phyloP scores from a whole-genome alignment of 169 alveolate species.

The Cryptosporidium ubiquitum region DNA sequence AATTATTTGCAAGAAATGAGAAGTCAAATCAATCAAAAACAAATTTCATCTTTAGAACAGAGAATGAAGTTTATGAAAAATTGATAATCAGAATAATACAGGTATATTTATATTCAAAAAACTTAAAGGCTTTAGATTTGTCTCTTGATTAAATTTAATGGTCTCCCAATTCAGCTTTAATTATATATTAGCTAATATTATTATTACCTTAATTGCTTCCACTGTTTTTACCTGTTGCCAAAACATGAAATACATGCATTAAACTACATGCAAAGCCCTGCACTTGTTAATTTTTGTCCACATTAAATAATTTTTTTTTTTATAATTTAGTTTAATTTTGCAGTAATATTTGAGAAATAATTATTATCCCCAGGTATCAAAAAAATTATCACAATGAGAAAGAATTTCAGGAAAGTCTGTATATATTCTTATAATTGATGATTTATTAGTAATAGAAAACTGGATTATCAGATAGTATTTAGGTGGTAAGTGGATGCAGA shows the following conservation, averaged over 20 bases:
- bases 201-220: no score
- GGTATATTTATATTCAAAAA: neutral
- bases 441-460: slow-evolving; percentile 29
- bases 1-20: slow-evolving; percentile 3
- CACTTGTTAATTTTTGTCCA: neutral
- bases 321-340: neutral
- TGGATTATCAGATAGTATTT: slow-evolving; percentile 36
- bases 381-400: slow-evolving; percentile 41
- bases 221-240: neutral
- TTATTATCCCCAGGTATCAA: slow-evolving; percentile 13
- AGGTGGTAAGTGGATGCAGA: slow-evolving; percentile 36
- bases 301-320: neutral
- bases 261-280: neutral
- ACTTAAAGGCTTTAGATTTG: neutral
- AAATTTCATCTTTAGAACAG: neutral
- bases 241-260: neutral
- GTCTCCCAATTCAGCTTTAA: no score
- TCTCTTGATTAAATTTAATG: no score
- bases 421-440: slow-evolving; percentile 8
- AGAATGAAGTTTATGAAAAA: slow-evolving; percentile 13
- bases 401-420: slow-evolving; percentile 42
- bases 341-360: neutral
- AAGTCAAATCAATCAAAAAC: neutral
- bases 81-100: neutral
- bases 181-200: no score